Evolutionary conservation across 2,329 filamentous ascomycete genomes (phyloP), one percentile per base, ranked within the genome.

Genomic region (Aspergillus eucalypticola): DNA sequence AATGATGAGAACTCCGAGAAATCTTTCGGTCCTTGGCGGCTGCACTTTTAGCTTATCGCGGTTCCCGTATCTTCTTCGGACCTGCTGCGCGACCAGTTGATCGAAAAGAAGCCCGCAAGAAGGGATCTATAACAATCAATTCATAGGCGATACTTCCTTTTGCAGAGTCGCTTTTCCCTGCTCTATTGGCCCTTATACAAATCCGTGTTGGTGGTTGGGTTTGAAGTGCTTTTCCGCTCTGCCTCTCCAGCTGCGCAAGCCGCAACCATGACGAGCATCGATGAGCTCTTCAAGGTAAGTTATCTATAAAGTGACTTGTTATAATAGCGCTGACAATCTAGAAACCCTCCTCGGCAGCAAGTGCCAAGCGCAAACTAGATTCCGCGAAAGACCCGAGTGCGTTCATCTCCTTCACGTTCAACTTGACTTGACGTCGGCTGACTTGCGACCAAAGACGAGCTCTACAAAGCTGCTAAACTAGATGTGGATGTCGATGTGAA

Each of bases 401-500:
- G 76, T 60, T 64, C 51, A 50, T 51, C 21, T n/a, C 39, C 19
- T 42, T 19, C 25, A 29, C 13, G 10, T 44, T 5, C 11, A 13
- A 35, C 11, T 35, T 44, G 35, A 19, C 53, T 35, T 42, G 35
- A 19, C 53, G 27, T 44, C 7, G 44, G 58, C 66, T 71, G 53
- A 71, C n/a, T 23, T 29, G 53, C 62, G 52, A 51, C 25, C 7
- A 59, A 59, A 75, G 81, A 83, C 66, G 80, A 83, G 75, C 77
- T 83, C 29, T 88, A 87, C 76, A 88, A 88, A 75, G 81, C 85
- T 42, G 80, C 81, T 8, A 88, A 87, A 71, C 70, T 85, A 57
- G 78, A 78, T 21, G 66, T 76, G 8, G 80, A 81, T 64, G 80
- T 78, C 55, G 82, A 85, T 64, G 79, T 76, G 25, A 83, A 82